Percentiles rank a stretch among this genome's conserved stretches.
Evolutionary conservation across 129 eudicot genomes (phyloP).

Genomic region (Chrysanthemum seticuspe): DNA sequence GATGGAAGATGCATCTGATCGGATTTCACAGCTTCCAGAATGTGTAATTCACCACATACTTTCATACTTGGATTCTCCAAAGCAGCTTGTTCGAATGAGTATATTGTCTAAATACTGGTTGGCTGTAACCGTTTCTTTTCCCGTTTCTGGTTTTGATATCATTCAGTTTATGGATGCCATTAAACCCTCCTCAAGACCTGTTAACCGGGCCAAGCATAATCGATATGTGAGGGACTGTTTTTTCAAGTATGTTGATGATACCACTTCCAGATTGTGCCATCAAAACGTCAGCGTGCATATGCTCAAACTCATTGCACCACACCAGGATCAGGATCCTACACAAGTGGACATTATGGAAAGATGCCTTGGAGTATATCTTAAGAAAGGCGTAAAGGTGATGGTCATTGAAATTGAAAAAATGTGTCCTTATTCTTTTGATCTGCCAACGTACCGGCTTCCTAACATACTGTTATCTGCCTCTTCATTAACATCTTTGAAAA

Average conservation of each 20-base stretch:
- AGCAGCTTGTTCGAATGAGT: neutral
- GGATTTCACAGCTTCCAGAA: neutral
- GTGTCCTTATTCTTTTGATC: neutral
- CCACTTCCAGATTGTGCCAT: no score
- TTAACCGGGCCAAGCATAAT: neutral
- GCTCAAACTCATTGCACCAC: neutral
- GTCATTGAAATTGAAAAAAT: neutral
- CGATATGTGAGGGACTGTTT: no score
- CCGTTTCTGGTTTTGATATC: neutral
- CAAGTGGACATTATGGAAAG: neutral
- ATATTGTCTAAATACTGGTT: neutral
- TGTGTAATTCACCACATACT: neutral
- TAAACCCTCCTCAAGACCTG: neutral
- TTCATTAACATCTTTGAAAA: slow-evolving; percentile 8
- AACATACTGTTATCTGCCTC: neutral
- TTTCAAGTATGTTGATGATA: no score
- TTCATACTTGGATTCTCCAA: neutral
- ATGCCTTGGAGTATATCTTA: neutral
- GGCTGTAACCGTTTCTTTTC: neutral
- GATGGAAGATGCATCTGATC: neutral
- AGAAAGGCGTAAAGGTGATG: neutral
- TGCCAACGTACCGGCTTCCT: neutral
- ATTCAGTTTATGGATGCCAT: neutral
- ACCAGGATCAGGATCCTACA: neutral
- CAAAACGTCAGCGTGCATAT: neutral